Base-by-base conservation (phyloP, 768 basidiomycete species). In the Lactifluus subvellereus region DNA sequence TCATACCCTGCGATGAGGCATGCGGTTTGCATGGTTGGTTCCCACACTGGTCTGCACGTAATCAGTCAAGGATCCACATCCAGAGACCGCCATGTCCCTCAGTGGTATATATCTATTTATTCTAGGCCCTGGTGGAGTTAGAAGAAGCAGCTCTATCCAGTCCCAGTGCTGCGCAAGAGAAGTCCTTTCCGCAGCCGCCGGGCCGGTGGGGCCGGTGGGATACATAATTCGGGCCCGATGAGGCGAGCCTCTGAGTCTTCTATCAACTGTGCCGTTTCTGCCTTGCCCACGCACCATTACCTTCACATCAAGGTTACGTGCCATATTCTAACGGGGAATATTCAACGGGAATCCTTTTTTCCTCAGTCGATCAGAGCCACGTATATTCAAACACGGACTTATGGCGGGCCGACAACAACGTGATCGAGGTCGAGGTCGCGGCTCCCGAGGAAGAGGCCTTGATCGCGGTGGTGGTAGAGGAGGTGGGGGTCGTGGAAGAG, bases 401-500 rank as follows among this genome's bases (percentile, higher is more conserved):
- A 64, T 54, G 50, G 38, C 42, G 22, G 60, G 66, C 33, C 30
- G 68, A 45, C 65, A 71, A 8, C 66, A 69, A 18, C 52, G 51
- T 40, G 61, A 57, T 32, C 57, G 69, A 51, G 37, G 67, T 59
- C 65, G 73, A n/a, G 62, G 68, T 37, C 71, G 69, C 53, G 60
- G 57, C 49, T 49, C 49, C 27, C 57, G 70, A 4, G 67, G 72
- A 62, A 73, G 73, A 43, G 70, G 73, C 49, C 18, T 43, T 22
- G 59, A 59, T 10, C 63, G 71, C 43, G 72, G 71, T 18, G 65
- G 72, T 42, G 68, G 73, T 37, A 68, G 73, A 20, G 68, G 69
- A 1, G 45, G 60, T 16, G 65, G 70, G 0, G 58, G 72, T 54
- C 71, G 67, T n/a, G 52, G 70, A n/a, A 42, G 48, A 11, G 48